Base-by-base conservation (phyloP, 2,329 filamentous ascomycete genomes). In the Pleochaeta shiraiana region DNA sequence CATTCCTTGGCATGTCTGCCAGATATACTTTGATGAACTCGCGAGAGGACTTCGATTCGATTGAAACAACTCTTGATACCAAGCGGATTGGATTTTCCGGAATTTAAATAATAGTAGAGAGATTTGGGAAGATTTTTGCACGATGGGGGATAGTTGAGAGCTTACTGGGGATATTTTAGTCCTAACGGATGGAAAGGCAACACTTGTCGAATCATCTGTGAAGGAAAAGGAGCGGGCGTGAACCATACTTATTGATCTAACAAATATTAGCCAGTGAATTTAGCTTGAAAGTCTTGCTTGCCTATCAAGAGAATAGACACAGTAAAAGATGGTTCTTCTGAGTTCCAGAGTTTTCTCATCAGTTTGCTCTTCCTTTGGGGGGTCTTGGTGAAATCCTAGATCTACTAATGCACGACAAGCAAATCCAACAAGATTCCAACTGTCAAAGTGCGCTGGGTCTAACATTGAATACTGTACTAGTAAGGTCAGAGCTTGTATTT, bases 341-440 rank as follows among this genome's bases (percentile, higher is more conserved):
- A 90, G 78, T 69, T 95, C 88, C 14, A 95, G 76, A 57, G 84
- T 82, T 2, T 81, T 77, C 68, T 84, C 85, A 65, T 89, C 83
- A 12, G 85, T 80, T 31, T 83, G 76, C 19, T 86, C 80, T 67
- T 86, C 84, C 65, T 81, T 79, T 0, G 88, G 86, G 2, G 90
- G 90, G 69, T 97, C 92, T 75, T 96, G 92, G 74, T 97, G 93
- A 65, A 95, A 84, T 7, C 93, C 93, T 33, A 96, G 77, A 75
- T 98, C 93, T 26, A 96, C 82, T 71, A 92, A 84, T 5, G 90
- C 88, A 65, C 92, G 83, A 47, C 88, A 88, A 6, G 92, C 91
- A 72, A 93, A 91, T 6, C 92, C 93, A 65, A 96, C 88, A 67
- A 96, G 76, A 68, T 93, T 91, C 91, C 93, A 97, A 70, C 87